phyloP scores from a whole-genome alignment of 2,329 filamentous ascomycete species.

The Amesomyces nigricolor region DNA sequence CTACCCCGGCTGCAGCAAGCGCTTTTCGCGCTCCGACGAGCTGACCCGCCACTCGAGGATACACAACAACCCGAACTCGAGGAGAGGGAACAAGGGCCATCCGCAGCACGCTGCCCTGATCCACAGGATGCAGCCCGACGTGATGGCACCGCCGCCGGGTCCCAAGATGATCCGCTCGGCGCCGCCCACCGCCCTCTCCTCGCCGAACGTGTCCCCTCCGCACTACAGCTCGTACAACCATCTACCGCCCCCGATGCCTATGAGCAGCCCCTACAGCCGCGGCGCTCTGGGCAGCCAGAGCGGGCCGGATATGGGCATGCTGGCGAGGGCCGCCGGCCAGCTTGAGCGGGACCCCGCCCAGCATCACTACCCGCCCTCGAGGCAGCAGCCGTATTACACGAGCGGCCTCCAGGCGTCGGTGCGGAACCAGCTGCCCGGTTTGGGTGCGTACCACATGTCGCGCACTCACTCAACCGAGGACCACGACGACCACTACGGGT shows the following conservation, averaged over 20 bases:
- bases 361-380: slow-evolving; percentile 41
- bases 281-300: slow-evolving; percentile 37
- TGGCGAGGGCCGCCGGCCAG: slow-evolving; percentile 56
- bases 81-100: slow-evolving; percentile 78
- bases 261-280: slow-evolving; percentile 47
- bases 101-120: slow-evolving; percentile 38
- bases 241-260: slow-evolving; percentile 35
- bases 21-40: slow-evolving; percentile 94
- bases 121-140: slow-evolving; percentile 47
- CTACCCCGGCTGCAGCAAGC: slow-evolving; percentile 92
- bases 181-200: slow-evolving; percentile 76
- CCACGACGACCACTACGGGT: slow-evolving; percentile 70
- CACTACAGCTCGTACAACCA: slow-evolving; percentile 69
- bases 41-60: slow-evolving; percentile 95
- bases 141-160: slow-evolving; percentile 71
- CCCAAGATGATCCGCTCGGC: slow-evolving; percentile 83
- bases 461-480: slow-evolving; percentile 79
- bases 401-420: slow-evolving; percentile 41
- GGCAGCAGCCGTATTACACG: slow-evolving; percentile 51
- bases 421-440: slow-evolving; percentile 63
- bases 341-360: slow-evolving; percentile 52
- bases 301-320: slow-evolving; percentile 51
- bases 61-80: slow-evolving; percentile 97
- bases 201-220: slow-evolving; percentile 93
- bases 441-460: slow-evolving; percentile 91